Percentiles rank a stretch among this genome's conserved stretches.
Evolutionary conservation across 805 yeast species (phyloP).

Genomic region (Cyberlindnera euphorbiae): DNA sequence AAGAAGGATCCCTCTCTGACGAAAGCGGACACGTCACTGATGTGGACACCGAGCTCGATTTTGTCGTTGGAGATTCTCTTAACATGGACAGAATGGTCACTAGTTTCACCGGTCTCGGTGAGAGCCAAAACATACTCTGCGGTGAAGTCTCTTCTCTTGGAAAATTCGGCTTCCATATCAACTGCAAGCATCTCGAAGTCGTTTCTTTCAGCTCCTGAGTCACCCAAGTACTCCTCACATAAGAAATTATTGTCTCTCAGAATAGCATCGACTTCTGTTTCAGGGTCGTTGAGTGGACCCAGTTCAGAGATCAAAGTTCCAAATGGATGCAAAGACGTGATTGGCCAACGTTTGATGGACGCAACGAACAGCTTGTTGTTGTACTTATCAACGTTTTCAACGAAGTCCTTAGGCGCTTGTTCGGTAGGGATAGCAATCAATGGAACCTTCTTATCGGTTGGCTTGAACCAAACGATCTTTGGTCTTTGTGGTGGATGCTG

Average conservation of each 20-base stretch:
- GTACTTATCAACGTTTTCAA: slow-evolving; percentile 84
- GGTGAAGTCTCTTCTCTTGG: slow-evolving; percentile 46
- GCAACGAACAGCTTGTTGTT: slow-evolving; percentile 85
- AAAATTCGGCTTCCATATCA: slow-evolving; percentile 24
- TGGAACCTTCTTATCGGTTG: slow-evolving; percentile 97
- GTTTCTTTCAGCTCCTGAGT: slow-evolving; percentile 22
- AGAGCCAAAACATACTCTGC: slow-evolving; percentile 63
- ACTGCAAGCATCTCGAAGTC: slow-evolving; percentile 31
- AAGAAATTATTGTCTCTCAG: slow-evolving; percentile 81
- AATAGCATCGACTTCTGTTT: slow-evolving; percentile 82
- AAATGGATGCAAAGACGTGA: slow-evolving; percentile 95
- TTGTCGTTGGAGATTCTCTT: slow-evolving; percentile 52
- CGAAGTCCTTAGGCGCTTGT: slow-evolving; percentile 94
- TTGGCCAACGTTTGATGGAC: slow-evolving; percentile 97
- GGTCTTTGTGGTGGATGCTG: slow-evolving; percentile 46
- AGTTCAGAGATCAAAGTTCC: slow-evolving; percentile 87
- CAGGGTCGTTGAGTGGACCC: slow-evolving; percentile 72
- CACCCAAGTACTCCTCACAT: slow-evolving; percentile 72
- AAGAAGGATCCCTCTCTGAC: slow-evolving; percentile 68
- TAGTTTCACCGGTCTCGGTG: slow-evolving; percentile 49
- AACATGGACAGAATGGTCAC: slow-evolving; percentile 83
- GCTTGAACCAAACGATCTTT: slow-evolving; percentile 98
- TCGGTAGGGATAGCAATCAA: slow-evolving; percentile 97
- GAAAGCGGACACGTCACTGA: slow-evolving; percentile 71
- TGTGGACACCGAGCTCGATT: slow-evolving; percentile 82